These are phyloP conservation scores for Aspergillus hortae DNA, from an alignment of 2,329 filamentous ascomycete genomes.

Conservation along the genomic window DNA sequence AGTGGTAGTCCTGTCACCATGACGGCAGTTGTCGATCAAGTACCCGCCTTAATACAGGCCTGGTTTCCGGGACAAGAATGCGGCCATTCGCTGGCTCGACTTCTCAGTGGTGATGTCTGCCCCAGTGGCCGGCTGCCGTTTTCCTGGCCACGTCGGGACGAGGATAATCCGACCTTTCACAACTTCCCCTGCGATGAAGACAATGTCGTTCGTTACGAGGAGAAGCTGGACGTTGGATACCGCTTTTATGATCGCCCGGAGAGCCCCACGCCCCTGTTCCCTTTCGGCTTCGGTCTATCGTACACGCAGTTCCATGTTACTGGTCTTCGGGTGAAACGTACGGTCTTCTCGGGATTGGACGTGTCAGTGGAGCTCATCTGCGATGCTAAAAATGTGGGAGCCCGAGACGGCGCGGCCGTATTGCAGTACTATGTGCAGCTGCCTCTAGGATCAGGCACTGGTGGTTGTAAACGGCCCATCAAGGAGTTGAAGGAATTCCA, in stretches of 20 bases:
- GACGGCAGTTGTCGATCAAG: constrained; percentile 61
- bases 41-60: constrained; percentile 65
- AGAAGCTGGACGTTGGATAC: constrained; percentile 71
- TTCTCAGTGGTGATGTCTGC: constrained; percentile 61
- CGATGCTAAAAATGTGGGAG: too few relatives aligned
- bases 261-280: constrained; percentile 58
- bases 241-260: constrained; percentile 64
- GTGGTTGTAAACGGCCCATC: too few relatives aligned
- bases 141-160: constrained; percentile 59
- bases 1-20: constrained; percentile 9
- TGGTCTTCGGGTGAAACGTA: too few relatives aligned
- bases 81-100: constrained; percentile 65
- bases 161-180: constrained; percentile 67
- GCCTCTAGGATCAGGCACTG: too few relatives aligned
- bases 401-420: too few relatives aligned
- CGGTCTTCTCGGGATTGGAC: too few relatives aligned
- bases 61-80: constrained; percentile 71
- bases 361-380: too few relatives aligned
- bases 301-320: constrained; percentile 50
- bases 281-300: constrained; percentile 70
- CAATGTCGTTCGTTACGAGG: constrained; percentile 59
- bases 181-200: constrained; percentile 65
- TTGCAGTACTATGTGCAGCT: too few relatives aligned
- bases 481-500: too few relatives aligned
- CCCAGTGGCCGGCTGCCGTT: constrained; percentile 65